These are phyloP conservation scores for Daucus carota DNA, from an alignment of 129 eudicot genomes.

Conservation along the genomic window DNA sequence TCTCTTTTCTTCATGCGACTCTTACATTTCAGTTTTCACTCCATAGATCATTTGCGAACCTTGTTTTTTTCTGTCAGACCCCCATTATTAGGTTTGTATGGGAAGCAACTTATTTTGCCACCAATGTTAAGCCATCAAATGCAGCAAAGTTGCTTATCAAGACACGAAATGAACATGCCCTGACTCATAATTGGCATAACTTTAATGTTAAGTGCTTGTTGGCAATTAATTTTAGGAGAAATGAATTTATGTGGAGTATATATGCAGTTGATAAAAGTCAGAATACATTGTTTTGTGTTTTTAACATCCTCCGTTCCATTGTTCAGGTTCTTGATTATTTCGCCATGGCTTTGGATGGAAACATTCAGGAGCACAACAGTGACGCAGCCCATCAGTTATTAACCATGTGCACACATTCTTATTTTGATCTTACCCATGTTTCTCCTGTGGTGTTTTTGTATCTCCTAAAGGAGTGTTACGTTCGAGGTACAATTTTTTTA, in stretches of 20 bases:
- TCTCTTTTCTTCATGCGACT: neutral
- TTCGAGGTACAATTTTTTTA: conserved; percentile 39
- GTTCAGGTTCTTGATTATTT: conserved; percentile 16
- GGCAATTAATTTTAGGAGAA: neutral
- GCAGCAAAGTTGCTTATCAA: neutral
- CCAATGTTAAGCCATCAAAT: neutral
- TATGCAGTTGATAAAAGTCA: neutral
- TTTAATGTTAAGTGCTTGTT: neutral
- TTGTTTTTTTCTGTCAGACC: neutral
- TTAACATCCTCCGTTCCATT: neutral
- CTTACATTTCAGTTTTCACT: neutral
- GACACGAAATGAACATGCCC: neutral
- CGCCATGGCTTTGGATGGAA: conserved; percentile 42
- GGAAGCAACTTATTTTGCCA: neutral
- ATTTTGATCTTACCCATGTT: conserved; percentile 71
- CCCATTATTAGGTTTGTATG: neutral
- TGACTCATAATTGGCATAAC: neutral
- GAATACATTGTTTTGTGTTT: neutral
- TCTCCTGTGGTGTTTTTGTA: conserved; percentile 79
- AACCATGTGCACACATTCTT: conserved; percentile 60
- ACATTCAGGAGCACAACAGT: conserved; percentile 13
- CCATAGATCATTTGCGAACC: neutral
- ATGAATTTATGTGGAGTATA: neutral
- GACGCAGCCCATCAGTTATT: conserved; percentile 27
- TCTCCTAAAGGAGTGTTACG: conserved; percentile 75